phyloP scores from a whole-genome alignment of 805 yeast genomes.

The Saturnispora galanensis region DNA sequence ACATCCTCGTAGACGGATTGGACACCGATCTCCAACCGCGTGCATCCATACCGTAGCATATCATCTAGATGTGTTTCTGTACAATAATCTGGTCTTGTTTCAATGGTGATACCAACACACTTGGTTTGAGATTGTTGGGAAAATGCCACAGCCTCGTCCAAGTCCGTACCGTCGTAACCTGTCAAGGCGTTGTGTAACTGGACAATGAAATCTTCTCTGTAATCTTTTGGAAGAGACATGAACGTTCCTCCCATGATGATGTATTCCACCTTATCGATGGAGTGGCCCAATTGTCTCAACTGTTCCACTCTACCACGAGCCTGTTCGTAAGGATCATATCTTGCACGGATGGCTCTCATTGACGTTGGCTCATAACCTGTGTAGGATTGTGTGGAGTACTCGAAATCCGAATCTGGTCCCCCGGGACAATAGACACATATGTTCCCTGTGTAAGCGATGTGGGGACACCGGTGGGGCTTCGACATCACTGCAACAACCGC shows the following conservation, averaged over 20 bases:
- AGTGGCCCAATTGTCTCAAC: constrained; percentile 87
- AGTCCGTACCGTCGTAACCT: constrained; percentile 77
- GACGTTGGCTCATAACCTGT: constrained; percentile 99
- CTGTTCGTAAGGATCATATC: constrained; percentile 97
- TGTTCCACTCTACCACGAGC: constrained; percentile 97
- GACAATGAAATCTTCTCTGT: constrained; percentile 81
- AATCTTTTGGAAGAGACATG: constrained; percentile 86
- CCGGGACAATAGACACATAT: constrained; percentile 99
- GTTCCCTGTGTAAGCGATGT: constrained; percentile 96
- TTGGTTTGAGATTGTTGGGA: constrained; percentile 93
- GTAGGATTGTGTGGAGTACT: constrained; percentile 94
- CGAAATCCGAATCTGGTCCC: constrained; percentile 97
- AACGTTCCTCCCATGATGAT: constrained; percentile 99
- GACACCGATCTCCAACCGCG: constrained; percentile 93
- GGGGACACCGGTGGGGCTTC: constrained; percentile 98
- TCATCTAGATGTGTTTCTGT: constrained; percentile 91
- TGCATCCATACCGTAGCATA: constrained; percentile 94
- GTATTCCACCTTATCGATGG: constrained; percentile 94
- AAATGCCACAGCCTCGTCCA: constrained; percentile 83
- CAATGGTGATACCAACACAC: constrained; percentile 97
- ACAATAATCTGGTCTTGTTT: constrained; percentile 97
- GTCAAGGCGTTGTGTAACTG: constrained; percentile 91
- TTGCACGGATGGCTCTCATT: constrained; percentile 97
- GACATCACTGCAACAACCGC: constrained; percentile 99
- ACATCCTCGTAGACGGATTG: constrained; percentile 97